phyloP scores from a whole-genome alignment of 2,329 filamentous ascomycete genomes.

The Verticillium albo-atrum region DNA sequence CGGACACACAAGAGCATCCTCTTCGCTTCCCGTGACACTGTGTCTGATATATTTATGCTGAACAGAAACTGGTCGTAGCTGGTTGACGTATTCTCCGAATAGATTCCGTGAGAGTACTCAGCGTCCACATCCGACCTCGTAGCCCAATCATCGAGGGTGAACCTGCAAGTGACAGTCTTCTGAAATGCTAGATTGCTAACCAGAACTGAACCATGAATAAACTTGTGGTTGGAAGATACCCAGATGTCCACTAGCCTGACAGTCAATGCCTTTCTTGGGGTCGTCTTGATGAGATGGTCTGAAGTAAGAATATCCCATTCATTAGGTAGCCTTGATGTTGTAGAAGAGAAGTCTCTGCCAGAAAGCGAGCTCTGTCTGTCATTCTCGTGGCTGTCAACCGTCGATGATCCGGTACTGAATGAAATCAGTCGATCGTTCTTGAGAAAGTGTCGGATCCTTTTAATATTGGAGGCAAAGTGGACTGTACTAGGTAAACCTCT shows the following conservation, averaged over 20 bases:
- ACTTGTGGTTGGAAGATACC: constrained; percentile 83
- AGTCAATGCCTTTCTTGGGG: constrained; percentile 59
- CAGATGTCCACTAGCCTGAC: constrained; percentile 83
- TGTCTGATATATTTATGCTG: constrained; percentile 86
- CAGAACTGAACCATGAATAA: constrained; percentile 74
- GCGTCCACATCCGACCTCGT: constrained; percentile 90
- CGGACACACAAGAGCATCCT: constrained; percentile 88
- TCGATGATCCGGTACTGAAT: no score
- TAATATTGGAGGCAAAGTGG: no score
- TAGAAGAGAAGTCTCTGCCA: no score
- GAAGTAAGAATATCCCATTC: no score
- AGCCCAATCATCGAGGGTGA: constrained; percentile 98
- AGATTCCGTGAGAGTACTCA: constrained; percentile 75
- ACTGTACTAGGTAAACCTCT: no score
- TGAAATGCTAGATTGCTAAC: constrained; percentile 88
- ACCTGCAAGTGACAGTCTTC: constrained; percentile 85
- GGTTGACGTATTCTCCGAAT: constrained; percentile 23
- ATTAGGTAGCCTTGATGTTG: no score
- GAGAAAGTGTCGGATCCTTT: no score
- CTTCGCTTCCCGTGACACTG: constrained; percentile 86
- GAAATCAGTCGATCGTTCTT: no score
- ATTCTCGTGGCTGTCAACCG: no score
- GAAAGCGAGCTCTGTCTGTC: no score
- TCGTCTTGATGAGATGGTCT: no score
- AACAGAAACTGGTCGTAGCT: constrained; percentile 87